Evolutionary conservation across 371 early-diverging fungal species (phyloP), one percentile per base, ranked within the genome.

Genomic region (Choanephora cucurbitarum): DNA sequence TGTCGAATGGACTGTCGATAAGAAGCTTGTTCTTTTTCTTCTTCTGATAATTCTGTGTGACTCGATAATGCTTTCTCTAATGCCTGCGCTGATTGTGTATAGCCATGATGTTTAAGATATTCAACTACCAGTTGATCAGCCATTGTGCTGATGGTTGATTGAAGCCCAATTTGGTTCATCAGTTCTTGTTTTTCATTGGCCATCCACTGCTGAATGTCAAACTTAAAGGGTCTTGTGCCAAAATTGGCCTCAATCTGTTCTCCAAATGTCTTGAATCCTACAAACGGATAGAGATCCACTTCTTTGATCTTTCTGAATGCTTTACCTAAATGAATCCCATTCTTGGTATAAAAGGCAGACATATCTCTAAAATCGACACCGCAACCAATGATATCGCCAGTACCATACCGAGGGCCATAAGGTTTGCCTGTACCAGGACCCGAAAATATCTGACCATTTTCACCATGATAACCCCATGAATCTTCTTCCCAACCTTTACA

Each of bases 321-420:
- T 14, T 57, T 72, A 50, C 94, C 96, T 32, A 97, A 80, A 58
- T 79, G 77, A 5, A 81, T 73, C 3, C 99, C 99, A 66, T 97
- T 97, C 66, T 91, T 95, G 13, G 96, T 95, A 73, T 88, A 98
- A 60, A 93, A 95, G 0, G 89, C 81, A 1, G 88, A 80, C 57
- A 70, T 81, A 44, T 77, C 80, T 37, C 76, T 58, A 69, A 95
- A 94, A 72, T 97, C 91, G 34, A 98, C 69, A 14, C 95, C 87
- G 64, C 98, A 97, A 2, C 99, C 99, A 44, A 97, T 85, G 0
- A 87, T 81, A 68, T 98, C 99, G 11, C 93, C 94, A 1, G 94
- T 95, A 17, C 89, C 87, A 61, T 87, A 98, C 3, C 79, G 81
- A 3, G 98, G 98, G 0, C 98, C 98, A 59, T 89, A 97, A 3